Evolutionary conservation across 495 filamentous ascomycete species (phyloP).

Genomic region (Penicillium desertorum): DNA sequence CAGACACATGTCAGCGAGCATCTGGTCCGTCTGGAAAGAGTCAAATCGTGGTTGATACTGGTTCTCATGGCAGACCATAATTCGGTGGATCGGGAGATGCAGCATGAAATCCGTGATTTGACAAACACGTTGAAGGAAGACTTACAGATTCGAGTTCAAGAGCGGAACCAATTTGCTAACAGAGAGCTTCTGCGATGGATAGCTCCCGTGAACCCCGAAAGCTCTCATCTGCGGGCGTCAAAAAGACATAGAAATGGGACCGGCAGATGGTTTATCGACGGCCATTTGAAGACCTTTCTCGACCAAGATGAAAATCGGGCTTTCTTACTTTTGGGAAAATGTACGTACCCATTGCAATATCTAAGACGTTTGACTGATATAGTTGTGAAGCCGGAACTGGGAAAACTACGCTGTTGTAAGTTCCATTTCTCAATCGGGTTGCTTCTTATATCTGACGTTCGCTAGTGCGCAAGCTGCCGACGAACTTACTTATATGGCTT

Average conservation of each 20-base stretch:
- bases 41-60: conserved; percentile 30
- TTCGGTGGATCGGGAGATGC: conserved; percentile 15
- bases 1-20: conserved; percentile 20
- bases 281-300: conserved; percentile 18
- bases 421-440: neutral
- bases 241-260: conserved; percentile 9
- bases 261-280: conserved; percentile 23
- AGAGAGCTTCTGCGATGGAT: conserved; percentile 22
- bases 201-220: conserved; percentile 23
- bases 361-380: neutral
- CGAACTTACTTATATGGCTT: conserved; percentile 15
- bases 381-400: conserved; percentile 21
- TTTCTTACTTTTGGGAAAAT: conserved; percentile 26
- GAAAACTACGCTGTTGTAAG: conserved; percentile 28
- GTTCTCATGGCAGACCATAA: conserved; percentile 23
- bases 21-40: conserved; percentile 22
- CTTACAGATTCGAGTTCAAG: conserved; percentile 18
- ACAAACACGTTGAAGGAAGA: conserved; percentile 20
- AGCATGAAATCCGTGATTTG: conserved; percentile 19
- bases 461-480: conserved; percentile 24
- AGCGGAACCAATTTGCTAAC: conserved; percentile 17
- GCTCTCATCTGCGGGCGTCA: conserved; percentile 20
- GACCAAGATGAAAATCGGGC: neutral
- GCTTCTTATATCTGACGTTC: neutral
- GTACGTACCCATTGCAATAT: conserved; percentile 9